These are phyloP conservation scores for Penstemon davidsonii DNA, from an alignment of 257 asterid species.

Conservation along the genomic window DNA sequence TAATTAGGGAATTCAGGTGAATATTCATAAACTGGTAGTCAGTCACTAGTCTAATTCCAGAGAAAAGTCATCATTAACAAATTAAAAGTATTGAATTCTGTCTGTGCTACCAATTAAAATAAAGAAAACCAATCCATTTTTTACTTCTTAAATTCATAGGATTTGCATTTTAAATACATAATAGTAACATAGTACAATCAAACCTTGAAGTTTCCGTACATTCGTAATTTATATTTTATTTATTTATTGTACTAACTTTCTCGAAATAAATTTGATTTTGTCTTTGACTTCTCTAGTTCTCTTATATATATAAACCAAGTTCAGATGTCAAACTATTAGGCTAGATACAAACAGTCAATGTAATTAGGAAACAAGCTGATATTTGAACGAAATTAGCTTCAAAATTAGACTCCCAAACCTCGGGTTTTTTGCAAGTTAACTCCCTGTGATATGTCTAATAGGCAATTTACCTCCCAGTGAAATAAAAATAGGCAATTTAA, in stretches of 20 bases:
- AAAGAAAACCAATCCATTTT: not conserved
- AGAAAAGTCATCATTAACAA: not conserved
- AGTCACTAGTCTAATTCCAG: not conserved
- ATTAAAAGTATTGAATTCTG: too few relatives aligned
- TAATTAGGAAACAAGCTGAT: not conserved
- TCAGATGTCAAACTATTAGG: not conserved
- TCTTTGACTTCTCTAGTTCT: not conserved
- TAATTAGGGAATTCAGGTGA: constrained; percentile 9
- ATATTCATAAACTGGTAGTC: not conserved
- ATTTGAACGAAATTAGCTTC: not conserved
- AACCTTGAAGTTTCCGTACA: not conserved
- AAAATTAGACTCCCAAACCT: not conserved
- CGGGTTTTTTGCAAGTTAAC: too few relatives aligned
- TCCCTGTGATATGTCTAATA: too few relatives aligned
- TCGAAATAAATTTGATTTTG: not conserved
- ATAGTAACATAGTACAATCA: not conserved
- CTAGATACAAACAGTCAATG: not conserved
- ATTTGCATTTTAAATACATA: too few relatives aligned
- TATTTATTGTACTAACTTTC: not conserved
- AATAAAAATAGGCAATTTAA: too few relatives aligned
- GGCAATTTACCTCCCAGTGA: too few relatives aligned
- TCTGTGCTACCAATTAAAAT: not conserved
- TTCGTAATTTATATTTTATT: not conserved
- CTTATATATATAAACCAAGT: not conserved
- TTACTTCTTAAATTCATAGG: not conserved